Percentiles rank a stretch among this genome's conserved stretches.
Conservation (phyloP, 1,284 basidiomycete genomes). For the Ceratobasidium sp. region DNA sequence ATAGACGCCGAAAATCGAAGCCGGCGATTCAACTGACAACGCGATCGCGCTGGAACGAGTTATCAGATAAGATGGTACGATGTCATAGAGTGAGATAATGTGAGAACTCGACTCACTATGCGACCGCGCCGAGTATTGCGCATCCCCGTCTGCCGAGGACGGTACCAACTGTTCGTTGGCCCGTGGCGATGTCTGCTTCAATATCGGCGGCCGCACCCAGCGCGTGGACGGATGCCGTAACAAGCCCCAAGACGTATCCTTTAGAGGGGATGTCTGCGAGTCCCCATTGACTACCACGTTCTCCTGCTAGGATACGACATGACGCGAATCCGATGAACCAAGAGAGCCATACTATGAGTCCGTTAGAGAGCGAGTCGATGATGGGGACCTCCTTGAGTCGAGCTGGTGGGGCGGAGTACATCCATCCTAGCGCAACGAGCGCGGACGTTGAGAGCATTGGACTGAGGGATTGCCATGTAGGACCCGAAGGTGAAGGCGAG, state of each 20-base stretch:
- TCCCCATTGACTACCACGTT: constrained; percentile 18
- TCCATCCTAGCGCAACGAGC: constrained; percentile 52
- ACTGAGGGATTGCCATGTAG: constrained; percentile 8
- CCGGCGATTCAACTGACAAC: constrained; percentile 1
- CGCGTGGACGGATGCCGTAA: constrained; percentile 51
- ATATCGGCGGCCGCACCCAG: constrained; percentile 52
- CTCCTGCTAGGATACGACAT: constrained; percentile 37
- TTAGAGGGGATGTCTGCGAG: constrained; percentile 45
- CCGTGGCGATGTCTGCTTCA: constrained; percentile 51
- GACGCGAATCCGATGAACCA: constrained; percentile 51
- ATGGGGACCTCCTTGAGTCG: constrained; percentile 52
- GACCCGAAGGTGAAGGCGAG: neutral
- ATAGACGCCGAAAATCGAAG: constrained; percentile 32
- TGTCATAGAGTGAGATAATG: neutral
- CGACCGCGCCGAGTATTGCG: constrained; percentile 47
- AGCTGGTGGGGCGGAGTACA: constrained; percentile 52
- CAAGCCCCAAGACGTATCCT: constrained; percentile 50
- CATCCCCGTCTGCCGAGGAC: constrained; percentile 49
- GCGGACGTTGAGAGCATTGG: constrained; percentile 39
- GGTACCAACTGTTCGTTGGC: constrained; percentile 52
- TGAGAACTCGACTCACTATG: constrained; percentile 51
- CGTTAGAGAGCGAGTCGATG: constrained; percentile 53
- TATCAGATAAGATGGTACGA: no score
- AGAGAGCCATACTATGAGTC: constrained; percentile 51
- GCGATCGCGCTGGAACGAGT: constrained; percentile 7